These are phyloP conservation scores for Rhododendron ovatum DNA, from an alignment of 148 eudicot genomes.

Conservation along the genomic window DNA sequence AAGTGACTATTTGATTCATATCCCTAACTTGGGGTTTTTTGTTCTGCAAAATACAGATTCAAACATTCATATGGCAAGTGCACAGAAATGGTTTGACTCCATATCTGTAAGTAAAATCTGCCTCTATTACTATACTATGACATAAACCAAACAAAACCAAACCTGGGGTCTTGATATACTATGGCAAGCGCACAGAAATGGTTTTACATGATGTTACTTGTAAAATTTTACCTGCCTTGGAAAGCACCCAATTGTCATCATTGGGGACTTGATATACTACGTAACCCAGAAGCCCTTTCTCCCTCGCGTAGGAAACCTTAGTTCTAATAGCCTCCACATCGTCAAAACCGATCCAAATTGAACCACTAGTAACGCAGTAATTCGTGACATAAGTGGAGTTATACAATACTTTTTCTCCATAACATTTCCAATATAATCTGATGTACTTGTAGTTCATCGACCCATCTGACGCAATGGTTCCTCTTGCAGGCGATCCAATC, in stretches of 20 bases:
- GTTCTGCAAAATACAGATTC: not conserved
- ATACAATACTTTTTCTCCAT: conserved; percentile 16
- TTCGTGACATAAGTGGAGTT: conserved; percentile 37
- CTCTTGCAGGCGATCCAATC: conserved; percentile 4
- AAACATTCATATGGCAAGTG: not conserved
- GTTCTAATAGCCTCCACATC: conserved; percentile 41
- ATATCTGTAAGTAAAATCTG: no score
- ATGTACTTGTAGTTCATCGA: conserved; percentile 26
- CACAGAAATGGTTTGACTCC: not conserved
- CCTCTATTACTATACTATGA: not conserved
- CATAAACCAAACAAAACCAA: not conserved
- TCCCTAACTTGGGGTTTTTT: not conserved
- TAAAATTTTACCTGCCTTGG: conserved; percentile 27
- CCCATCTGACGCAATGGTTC: conserved; percentile 20
- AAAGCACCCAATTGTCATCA: conserved; percentile 42
- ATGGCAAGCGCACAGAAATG: no score
- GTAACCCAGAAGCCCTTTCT: conserved; percentile 44
- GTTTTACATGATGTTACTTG: not conserved
- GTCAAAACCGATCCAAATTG: conserved; percentile 44
- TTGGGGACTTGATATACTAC: conserved; percentile 27
- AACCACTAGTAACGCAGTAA: conserved; percentile 16
- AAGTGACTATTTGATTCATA: no score
- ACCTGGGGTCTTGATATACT: not conserved
- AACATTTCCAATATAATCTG: conserved; percentile 15
- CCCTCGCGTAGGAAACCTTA: conserved; percentile 45